Conservation (phyloP, 306 rosid species). For the Sicyos baderoa region DNA sequence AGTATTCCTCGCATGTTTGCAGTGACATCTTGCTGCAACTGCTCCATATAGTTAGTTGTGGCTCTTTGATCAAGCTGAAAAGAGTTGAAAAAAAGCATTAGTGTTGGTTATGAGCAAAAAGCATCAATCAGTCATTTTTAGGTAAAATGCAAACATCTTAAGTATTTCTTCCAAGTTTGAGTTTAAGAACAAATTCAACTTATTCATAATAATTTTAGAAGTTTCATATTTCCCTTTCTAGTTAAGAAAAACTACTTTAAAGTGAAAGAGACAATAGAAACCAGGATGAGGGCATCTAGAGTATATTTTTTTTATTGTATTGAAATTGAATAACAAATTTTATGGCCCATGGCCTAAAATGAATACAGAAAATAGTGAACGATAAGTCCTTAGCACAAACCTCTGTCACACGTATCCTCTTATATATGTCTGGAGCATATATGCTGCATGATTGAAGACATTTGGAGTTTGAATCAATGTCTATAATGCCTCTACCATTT, state of each 20-base stretch:
- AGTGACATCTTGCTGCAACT: slow-evolving; percentile 60
- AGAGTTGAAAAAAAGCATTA: not conserved
- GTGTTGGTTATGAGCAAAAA: not conserved
- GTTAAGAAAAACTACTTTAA: not conserved
- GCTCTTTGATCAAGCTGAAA: slow-evolving; percentile 63
- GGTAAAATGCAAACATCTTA: not conserved
- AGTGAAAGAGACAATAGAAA: slow-evolving; percentile 3
- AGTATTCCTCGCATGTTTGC: slow-evolving; percentile 73
- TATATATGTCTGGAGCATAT: slow-evolving; percentile 71
- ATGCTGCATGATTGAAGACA: slow-evolving; percentile 63
- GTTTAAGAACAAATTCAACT: not conserved
- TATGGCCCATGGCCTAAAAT: not conserved
- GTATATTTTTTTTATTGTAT: not conserved
- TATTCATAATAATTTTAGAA: not conserved
- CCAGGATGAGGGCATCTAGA: not conserved
- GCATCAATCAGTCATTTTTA: not conserved
- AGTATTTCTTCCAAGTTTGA: not conserved
- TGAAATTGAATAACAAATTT: not conserved
- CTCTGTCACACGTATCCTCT: slow-evolving; percentile 53
- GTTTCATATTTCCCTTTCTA: not conserved
- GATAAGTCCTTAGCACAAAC: slow-evolving; percentile 33
- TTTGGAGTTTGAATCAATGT: slow-evolving; percentile 56
- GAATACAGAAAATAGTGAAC: not conserved
- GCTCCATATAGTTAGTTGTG: slow-evolving; percentile 49
- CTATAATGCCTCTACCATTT: slow-evolving; percentile 34